Evolutionary conservation across 1,284 basidiomycete genomes (phyloP).

Genomic region (Golubevia sp.): DNA sequence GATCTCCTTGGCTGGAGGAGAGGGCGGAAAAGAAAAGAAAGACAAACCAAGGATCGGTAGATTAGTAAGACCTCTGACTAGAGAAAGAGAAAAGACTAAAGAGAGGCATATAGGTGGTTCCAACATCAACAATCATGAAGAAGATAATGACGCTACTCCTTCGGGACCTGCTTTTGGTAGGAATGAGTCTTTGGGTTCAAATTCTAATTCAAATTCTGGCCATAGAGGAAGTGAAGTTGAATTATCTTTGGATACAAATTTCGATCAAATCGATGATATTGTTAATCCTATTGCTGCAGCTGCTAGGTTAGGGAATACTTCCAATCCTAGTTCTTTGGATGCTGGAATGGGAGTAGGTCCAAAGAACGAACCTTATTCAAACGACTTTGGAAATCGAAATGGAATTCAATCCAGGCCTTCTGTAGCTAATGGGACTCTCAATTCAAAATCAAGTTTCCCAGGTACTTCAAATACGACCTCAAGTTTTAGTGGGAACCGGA

Average conservation of each 20-base stretch:
- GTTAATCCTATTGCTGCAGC: conserved; percentile 66
- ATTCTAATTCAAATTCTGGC: background rate
- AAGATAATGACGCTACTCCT: conserved; percentile 5
- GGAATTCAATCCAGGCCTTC: no score
- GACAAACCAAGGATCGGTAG: background rate
- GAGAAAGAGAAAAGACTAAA: conserved; percentile 12
- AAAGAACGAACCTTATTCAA: background rate
- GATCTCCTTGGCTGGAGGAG: background rate
- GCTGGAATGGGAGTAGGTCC: background rate
- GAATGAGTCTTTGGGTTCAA: background rate
- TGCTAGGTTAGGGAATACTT: conserved; percentile 7
- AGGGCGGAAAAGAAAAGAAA: conserved; percentile 3
- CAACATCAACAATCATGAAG: background rate
- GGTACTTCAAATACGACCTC: conserved; percentile 10
- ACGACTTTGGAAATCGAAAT: no score
- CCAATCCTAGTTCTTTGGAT: conserved; percentile 36
- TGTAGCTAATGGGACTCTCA: no score
- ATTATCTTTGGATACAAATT: conserved; percentile 74
- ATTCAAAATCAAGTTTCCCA: conserved; percentile 22
- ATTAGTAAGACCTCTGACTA: conserved; percentile 10
- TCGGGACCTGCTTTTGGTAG: background rate
- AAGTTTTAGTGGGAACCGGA: no score
- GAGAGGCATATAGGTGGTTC: background rate
- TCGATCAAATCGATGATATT: conserved; percentile 82
- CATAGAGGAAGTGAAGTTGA: conserved; percentile 5